Evolutionary conservation across 129 eudicot genomes (phyloP).

Genomic region (Deinandra increscens): DNA sequence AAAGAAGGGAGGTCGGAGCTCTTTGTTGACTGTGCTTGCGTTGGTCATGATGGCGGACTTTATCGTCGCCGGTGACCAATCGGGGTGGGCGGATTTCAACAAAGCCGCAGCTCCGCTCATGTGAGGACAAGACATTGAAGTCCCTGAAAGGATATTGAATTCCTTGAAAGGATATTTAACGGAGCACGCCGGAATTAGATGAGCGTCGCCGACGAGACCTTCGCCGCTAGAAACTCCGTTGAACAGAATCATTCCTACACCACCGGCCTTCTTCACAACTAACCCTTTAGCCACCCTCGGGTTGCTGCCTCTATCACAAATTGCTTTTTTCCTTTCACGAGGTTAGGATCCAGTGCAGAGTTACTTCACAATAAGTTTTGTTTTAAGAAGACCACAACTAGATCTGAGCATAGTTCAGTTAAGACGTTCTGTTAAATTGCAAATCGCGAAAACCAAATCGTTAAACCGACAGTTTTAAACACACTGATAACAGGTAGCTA

Average conservation of each 20-base stretch:
- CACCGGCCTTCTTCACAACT: constrained; percentile 90
- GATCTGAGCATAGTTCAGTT: too few relatives aligned
- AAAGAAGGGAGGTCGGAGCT: constrained; percentile 40
- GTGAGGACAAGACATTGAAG: constrained; percentile 89
- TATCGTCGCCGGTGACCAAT: constrained; percentile 82
- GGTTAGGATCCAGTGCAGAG: constrained; percentile 56
- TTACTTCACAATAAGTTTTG: too few relatives aligned
- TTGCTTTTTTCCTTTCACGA: constrained; percentile 74
- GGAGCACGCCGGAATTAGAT: constrained; percentile 72
- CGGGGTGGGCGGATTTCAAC: constrained; percentile 86
- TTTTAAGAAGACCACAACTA: too few relatives aligned
- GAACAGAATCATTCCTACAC: constrained; percentile 82
- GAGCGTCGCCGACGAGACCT: constrained; percentile 86
- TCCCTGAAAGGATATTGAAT: constrained; percentile 78
- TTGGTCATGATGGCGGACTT: constrained; percentile 88
- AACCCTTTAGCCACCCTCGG: constrained; percentile 87
- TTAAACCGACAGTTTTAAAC: too few relatives aligned
- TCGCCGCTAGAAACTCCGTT: constrained; percentile 76
- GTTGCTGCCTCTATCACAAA: constrained; percentile 84
- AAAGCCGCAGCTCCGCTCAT: constrained; percentile 89
- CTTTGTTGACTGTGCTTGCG: constrained; percentile 53
- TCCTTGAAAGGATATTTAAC: constrained; percentile 64
- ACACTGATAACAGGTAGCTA: too few relatives aligned
- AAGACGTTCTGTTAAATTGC: too few relatives aligned
- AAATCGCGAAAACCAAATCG: too few relatives aligned